These are phyloP conservation scores for Chalciporus piperatus DNA, from an alignment of 768 basidiomycete species.

Conservation along the genomic window DNA sequence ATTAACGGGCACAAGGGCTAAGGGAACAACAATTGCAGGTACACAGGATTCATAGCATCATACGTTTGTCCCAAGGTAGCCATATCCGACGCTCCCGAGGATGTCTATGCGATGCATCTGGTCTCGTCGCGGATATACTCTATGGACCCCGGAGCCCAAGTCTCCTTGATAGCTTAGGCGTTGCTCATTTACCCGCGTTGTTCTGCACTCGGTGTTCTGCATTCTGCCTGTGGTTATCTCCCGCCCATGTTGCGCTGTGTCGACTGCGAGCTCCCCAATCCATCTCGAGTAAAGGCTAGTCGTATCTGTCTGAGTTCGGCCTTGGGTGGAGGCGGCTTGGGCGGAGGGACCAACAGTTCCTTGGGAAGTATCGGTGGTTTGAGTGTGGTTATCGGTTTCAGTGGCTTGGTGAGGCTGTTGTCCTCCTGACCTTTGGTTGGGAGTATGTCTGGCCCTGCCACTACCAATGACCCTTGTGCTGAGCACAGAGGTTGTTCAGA, in stretches of 20 bases:
- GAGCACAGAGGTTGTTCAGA: background rate
- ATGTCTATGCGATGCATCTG: too few relatives aligned
- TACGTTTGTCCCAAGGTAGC: too few relatives aligned
- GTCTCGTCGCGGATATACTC: too few relatives aligned
- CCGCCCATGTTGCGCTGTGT: too few relatives aligned
- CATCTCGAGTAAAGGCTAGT: conserved; percentile 15
- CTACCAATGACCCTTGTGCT: background rate
- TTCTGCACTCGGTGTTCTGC: too few relatives aligned
- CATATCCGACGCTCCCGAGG: background rate
- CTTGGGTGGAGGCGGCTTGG: conserved; percentile 7
- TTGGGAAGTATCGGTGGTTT: conserved; percentile 29
- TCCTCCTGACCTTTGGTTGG: background rate
- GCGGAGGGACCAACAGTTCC: conserved; percentile 14
- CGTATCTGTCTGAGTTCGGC: conserved; percentile 18
- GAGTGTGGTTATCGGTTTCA: conserved; percentile 31
- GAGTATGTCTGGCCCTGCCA: background rate
- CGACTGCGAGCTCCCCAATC: background rate
- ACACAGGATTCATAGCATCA: too few relatives aligned
- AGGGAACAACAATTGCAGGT: too few relatives aligned
- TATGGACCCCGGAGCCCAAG: too few relatives aligned
- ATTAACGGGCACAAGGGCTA: too few relatives aligned
- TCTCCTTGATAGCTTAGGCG: too few relatives aligned
- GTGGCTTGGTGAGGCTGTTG: conserved; percentile 7
- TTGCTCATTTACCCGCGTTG: too few relatives aligned
- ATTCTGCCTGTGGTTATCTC: too few relatives aligned